These are phyloP conservation scores for Pyrus communis DNA, from an alignment of 306 rosid species.

Conservation along the genomic window DNA sequence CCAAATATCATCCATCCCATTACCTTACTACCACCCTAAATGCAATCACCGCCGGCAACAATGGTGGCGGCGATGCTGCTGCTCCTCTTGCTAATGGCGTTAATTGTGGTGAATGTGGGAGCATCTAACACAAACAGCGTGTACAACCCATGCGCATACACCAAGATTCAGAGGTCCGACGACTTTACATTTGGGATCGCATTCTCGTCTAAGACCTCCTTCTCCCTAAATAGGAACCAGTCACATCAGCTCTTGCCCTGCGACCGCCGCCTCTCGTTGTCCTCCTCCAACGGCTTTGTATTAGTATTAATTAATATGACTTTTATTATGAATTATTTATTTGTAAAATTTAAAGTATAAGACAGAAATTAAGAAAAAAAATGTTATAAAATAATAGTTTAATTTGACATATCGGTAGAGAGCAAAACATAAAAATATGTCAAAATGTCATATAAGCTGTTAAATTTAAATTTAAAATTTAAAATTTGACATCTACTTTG, in stretches of 20 bases:
- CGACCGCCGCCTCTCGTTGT: slow-evolving; percentile 49
- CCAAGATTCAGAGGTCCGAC: slow-evolving; percentile 60
- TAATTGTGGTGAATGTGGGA: neutral
- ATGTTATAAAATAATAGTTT: no score
- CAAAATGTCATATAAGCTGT: no score
- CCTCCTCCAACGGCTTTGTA: slow-evolving; percentile 10
- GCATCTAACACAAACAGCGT: slow-evolving; percentile 39
- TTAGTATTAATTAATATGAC: no score
- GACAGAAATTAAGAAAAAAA: no score
- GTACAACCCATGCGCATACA: slow-evolving; percentile 49
- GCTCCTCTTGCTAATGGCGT: neutral
- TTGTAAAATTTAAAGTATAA: no score
- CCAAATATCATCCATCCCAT: neutral
- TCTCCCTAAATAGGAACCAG: slow-evolving; percentile 25
- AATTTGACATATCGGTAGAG: no score
- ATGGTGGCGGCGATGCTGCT: slow-evolving; percentile 21
- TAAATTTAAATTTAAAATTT: no score
- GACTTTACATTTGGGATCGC: slow-evolving; percentile 66
- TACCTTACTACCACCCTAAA: neutral
- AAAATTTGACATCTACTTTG: no score
- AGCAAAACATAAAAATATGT: no score
- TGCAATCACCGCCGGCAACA: neutral
- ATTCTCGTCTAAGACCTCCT: slow-evolving; percentile 38
- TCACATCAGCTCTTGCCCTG: slow-evolving; percentile 66
- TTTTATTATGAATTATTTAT: no score